A percentile compares a stretch with the other conserved stretches of the same genome.
phyloP scores from a whole-genome alignment of 192 early-diverging fungal species.

The Chytriomyces confervae region DNA sequence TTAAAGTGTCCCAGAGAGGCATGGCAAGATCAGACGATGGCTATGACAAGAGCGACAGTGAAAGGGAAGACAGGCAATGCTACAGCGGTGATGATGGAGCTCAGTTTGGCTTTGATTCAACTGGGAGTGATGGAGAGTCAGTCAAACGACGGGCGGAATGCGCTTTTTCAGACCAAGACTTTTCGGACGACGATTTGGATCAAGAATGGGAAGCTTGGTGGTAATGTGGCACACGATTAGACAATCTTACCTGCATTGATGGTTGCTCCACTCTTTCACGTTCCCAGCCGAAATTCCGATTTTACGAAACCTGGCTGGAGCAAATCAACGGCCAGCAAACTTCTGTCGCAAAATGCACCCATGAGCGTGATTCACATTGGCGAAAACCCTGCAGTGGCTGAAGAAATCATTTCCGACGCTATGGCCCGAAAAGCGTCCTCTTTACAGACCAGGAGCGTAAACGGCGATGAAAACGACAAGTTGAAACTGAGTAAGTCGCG shows the following conservation, averaged over 20 bases:
- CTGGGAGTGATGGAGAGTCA: neutral
- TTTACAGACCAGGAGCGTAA: neutral
- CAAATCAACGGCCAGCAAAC: slow-evolving; percentile 44
- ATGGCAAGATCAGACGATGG: too few relatives aligned
- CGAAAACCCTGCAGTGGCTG: slow-evolving; percentile 21
- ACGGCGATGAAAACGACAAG: neutral
- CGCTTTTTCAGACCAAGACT: neutral
- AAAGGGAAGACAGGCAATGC: neutral
- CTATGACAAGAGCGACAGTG: neutral
- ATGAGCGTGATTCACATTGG: slow-evolving; percentile 50
- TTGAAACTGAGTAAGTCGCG: neutral
- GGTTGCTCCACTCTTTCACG: neutral
- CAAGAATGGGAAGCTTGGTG: slow-evolving; percentile 50
- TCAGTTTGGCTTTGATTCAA: neutral
- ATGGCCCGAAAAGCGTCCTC: neutral
- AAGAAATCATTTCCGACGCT: neutral
- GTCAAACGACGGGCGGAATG: neutral
- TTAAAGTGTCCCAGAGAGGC: too few relatives aligned
- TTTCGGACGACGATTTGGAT: slow-evolving; percentile 13
- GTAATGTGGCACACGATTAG: slow-evolving; percentile 7
- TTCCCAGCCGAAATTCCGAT: slow-evolving; percentile 21
- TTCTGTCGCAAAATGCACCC: slow-evolving; percentile 44
- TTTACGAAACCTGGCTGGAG: slow-evolving; percentile 43
- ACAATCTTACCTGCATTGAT: neutral
- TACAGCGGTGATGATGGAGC: neutral